phyloP scores from a whole-genome alignment of 306 rosid genomes.

The Glycine latifolia region DNA sequence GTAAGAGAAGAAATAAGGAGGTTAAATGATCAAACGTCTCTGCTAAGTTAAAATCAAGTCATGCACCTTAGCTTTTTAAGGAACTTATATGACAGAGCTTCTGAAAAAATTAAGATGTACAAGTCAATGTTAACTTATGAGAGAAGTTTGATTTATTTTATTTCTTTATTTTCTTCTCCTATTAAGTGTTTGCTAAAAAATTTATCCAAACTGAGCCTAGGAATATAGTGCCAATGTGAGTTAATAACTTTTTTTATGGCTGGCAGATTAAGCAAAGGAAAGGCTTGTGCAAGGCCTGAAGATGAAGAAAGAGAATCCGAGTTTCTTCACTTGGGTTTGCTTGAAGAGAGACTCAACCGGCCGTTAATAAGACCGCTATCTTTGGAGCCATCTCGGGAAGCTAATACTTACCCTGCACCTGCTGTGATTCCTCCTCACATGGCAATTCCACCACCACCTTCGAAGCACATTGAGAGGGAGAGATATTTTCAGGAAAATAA shows the following conservation, averaged over 20 bases:
- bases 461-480: slow-evolving; percentile 87
- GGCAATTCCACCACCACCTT: slow-evolving; percentile 91
- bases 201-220: not conserved
- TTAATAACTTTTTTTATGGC: not conserved
- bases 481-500: slow-evolving; percentile 80
- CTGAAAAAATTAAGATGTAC: not conserved
- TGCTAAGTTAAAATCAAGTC: not conserved
- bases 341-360: slow-evolving; percentile 77
- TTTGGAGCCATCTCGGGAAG: slow-evolving; percentile 57
- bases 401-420: slow-evolving; percentile 50
- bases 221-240: too few species aligned
- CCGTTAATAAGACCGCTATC: slow-evolving; percentile 78
- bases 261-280: slow-evolving; percentile 91
- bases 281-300: slow-evolving; percentile 84
- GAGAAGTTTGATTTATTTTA: not conserved
- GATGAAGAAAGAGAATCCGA: slow-evolving; percentile 65
- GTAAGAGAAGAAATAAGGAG: not conserved
- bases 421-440: slow-evolving; percentile 43
- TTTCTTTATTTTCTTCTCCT: not conserved
- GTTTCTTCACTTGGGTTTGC: slow-evolving; percentile 57
- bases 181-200: not conserved
- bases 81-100: not conserved
- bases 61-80: not conserved
- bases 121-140: not conserved
- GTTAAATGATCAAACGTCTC: not conserved